These are phyloP conservation scores for Solanum paucissectum DNA, from an alignment of 257 asterid genomes.

Conservation along the genomic window DNA sequence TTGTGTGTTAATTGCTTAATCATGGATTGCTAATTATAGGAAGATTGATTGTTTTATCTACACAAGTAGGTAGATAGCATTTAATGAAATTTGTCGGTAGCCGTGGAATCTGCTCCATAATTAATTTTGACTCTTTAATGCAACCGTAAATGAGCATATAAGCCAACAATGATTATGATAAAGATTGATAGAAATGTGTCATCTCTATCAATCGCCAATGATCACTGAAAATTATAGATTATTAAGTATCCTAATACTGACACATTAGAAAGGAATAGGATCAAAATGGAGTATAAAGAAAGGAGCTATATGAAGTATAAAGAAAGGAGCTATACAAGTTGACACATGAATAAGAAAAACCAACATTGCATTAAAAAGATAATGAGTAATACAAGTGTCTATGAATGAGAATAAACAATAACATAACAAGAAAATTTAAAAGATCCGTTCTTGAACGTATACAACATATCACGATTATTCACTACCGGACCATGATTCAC, in stretches of 20 bases:
- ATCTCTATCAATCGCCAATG: background rate
- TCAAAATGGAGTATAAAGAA: background rate
- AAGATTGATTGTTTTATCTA: background rate
- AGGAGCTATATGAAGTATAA: background rate
- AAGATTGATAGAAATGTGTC: background rate
- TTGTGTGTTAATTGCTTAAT: background rate
- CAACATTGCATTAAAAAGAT: background rate
- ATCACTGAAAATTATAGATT: background rate
- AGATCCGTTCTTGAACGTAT: background rate
- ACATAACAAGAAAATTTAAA: background rate
- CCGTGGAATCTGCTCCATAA: background rate
- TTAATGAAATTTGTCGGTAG: background rate
- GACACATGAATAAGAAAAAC: background rate
- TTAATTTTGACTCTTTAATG: background rate
- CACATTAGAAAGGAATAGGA: background rate
- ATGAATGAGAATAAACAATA: background rate
- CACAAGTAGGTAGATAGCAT: background rate
- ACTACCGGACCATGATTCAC: background rate
- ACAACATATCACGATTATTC: background rate
- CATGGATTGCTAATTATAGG: background rate
- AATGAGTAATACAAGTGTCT: background rate
- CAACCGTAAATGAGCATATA: background rate
- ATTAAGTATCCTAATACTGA: background rate
- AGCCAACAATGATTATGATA: background rate
- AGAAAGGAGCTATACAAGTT: background rate